phyloP scores from a whole-genome alignment of 768 basidiomycete genomes.

The Boletus reticuloceps region DNA sequence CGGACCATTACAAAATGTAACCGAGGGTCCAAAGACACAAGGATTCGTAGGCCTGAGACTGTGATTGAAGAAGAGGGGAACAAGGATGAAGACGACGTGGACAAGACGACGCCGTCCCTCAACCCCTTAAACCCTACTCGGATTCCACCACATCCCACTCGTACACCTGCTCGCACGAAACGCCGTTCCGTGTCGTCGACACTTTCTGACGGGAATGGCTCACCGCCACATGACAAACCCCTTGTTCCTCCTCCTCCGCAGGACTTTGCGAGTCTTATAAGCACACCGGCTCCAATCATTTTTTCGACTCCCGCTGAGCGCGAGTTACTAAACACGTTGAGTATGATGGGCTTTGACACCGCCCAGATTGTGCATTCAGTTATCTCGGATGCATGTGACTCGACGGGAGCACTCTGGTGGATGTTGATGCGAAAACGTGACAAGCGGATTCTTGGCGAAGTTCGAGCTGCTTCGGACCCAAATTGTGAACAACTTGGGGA shows the following conservation, averaged over 20 bases:
- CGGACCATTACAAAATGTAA: constrained; percentile 54
- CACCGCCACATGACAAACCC: constrained; percentile 48
- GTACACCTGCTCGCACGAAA: constrained; percentile 94
- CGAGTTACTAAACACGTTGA: constrained; percentile 72
- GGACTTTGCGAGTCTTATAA: constrained; percentile 64
- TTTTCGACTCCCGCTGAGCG: constrained; percentile 85
- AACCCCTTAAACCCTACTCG: constrained; percentile 24
- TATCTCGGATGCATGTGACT: constrained; percentile 87
- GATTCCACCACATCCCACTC: constrained; percentile 63
- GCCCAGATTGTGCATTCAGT: constrained; percentile 96
- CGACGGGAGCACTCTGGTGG: constrained; percentile 94
- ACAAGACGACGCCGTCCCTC: constrained; percentile 8
- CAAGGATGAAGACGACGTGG: not conserved
- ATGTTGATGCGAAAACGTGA: constrained; percentile 83
- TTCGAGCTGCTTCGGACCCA: constrained; percentile 16
- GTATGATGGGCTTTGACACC: constrained; percentile 82
- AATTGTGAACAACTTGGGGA: constrained; percentile 16
- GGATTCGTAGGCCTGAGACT: constrained; percentile 42
- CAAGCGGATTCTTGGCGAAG: constrained; percentile 49
- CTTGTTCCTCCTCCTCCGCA: constrained; percentile 38
- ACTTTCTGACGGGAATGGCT: constrained; percentile 60
- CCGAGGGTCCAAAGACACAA: constrained; percentile 27
- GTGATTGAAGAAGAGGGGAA: constrained; percentile 50
- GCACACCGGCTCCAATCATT: constrained; percentile 69
- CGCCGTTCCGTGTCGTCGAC: constrained; percentile 92